Conservation (phyloP, 1,139 yeast genomes). For the Pichia sp. region DNA sequence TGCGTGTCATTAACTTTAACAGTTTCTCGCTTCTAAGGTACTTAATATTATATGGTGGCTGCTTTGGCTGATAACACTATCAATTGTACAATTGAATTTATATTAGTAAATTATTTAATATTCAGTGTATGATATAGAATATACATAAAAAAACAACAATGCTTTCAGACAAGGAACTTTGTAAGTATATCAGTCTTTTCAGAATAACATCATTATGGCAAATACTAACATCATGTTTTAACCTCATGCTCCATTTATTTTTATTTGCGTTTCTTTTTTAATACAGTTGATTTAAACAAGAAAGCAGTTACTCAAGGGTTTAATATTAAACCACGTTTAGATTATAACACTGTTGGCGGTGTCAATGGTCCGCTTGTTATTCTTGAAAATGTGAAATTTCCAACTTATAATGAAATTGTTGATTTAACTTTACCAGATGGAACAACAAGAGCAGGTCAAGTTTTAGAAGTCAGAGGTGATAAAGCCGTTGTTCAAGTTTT, state of each 20-base stretch:
- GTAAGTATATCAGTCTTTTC: constrained; percentile 19
- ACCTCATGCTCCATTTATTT: not conserved
- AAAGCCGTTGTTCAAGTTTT: constrained; percentile 98
- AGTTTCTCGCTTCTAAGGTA: too few relatives aligned
- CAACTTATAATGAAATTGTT: constrained; percentile 94
- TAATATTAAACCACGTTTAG: constrained; percentile 81
- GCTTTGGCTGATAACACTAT: too few relatives aligned
- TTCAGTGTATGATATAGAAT: not conserved
- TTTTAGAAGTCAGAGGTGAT: constrained; percentile 92
- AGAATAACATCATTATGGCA: too few relatives aligned
- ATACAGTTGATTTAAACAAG: constrained; percentile 65
- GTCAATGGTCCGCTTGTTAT: constrained; percentile 97
- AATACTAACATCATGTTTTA: constrained; percentile 2
- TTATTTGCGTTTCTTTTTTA: not conserved
- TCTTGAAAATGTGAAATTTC: constrained; percentile 92
- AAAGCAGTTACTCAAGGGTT: constrained; percentile 89
- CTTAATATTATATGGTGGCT: too few relatives aligned
- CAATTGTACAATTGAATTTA: too few relatives aligned
- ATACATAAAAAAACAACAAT: constrained; percentile 6
- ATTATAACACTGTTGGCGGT: constrained; percentile 94
- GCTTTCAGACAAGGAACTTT: constrained; percentile 52
- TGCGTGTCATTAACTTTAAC: too few relatives aligned
- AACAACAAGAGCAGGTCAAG: constrained; percentile 90
- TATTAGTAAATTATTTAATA: too few relatives aligned
- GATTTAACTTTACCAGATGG: constrained; percentile 96